These are phyloP conservation scores for Alectoria sarmentosa DNA, from an alignment of 495 filamentous ascomycete genomes.

Conservation along the genomic window DNA sequence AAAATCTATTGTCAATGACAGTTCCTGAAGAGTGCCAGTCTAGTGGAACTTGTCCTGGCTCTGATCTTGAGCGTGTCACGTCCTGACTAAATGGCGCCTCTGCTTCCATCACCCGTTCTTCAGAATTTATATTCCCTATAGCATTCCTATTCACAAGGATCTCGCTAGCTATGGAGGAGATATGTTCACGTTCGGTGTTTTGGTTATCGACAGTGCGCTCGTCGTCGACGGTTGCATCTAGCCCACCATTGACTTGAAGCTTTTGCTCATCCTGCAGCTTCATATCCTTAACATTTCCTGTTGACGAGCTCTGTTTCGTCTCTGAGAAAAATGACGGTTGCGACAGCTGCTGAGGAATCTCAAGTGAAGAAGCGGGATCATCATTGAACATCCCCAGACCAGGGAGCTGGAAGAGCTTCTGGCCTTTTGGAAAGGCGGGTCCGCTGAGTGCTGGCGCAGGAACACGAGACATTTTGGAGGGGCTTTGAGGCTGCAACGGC, in stretches of 20 bases:
- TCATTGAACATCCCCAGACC: slow-evolving; percentile 13
- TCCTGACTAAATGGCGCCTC: background rate
- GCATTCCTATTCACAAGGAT: background rate
- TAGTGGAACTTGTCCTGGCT: background rate
- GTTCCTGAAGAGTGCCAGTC: slow-evolving; percentile 6
- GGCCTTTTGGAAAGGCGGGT: background rate
- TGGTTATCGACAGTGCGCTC: background rate
- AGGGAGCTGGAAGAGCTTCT: slow-evolving; percentile 7
- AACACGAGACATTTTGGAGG: background rate
- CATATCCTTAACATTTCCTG: background rate
- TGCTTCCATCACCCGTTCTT: background rate
- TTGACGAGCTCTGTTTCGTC: background rate
- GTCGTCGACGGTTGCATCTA: background rate
- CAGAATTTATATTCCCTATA: background rate
- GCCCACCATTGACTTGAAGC: background rate
- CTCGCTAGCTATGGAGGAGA: background rate
- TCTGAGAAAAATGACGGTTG: background rate
- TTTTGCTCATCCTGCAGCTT: background rate
- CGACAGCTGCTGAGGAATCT: background rate
- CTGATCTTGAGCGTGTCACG: background rate
- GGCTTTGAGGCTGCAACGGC: background rate
- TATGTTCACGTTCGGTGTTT: background rate
- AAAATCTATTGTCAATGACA: background rate
- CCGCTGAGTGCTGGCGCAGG: background rate
- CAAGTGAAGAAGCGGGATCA: background rate